Base-by-base conservation (phyloP, 2,329 filamentous ascomycete species). In the Ophiocordyceps polyrhachis-furcata region DNA sequence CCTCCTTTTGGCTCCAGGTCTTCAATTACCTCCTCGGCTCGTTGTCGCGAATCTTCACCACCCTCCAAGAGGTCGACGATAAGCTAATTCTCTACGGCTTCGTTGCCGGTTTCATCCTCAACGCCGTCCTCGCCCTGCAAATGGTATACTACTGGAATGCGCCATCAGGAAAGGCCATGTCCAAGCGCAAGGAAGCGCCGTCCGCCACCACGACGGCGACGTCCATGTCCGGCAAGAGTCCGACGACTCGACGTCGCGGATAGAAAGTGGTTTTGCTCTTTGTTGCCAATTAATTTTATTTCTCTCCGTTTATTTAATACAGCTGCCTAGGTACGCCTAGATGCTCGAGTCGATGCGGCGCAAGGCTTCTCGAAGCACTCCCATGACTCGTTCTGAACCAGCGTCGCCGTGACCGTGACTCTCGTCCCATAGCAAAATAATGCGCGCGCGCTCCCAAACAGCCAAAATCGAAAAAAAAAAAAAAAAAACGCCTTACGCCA, bases 11-110 rank as follows among this genome's bases (percentile, higher is more conserved):
- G 20, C 2, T 17, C 14, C 20, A 95, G 88, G 87, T 98, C 53
- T 94, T 98, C 74, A 96, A 95, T 71, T 98, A 94, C 65, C 84
- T 98, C 56, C 71, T 80, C 54, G 91, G 93, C 37, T 94, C 87
- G 40, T 76, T 96, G 47, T 84, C 86, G 23, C 83, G 91, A 59
- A 93, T 98, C 67, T 98, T 95, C 65, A 98, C 91, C 29, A 98
- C 93, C 9, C 69, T 98, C 47, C 88, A 96, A 58, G 91, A 98
- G 69, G 91, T 98, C 48, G 83, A 93, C 61, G 91, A 98, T 64
- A 88, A 88, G 65, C 72, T 96, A 47, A 96, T 98, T 55, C 74
- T 98, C 23, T 96, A 93, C 65, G 83, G 88, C 43, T 96, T 93
- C 70, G 67, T 96, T 45, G 85, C 87, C 8, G 91, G 87, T 25